Evolutionary conservation across 208 protist species (phyloP).

Genomic region (Crithidia brevicula): DNA sequence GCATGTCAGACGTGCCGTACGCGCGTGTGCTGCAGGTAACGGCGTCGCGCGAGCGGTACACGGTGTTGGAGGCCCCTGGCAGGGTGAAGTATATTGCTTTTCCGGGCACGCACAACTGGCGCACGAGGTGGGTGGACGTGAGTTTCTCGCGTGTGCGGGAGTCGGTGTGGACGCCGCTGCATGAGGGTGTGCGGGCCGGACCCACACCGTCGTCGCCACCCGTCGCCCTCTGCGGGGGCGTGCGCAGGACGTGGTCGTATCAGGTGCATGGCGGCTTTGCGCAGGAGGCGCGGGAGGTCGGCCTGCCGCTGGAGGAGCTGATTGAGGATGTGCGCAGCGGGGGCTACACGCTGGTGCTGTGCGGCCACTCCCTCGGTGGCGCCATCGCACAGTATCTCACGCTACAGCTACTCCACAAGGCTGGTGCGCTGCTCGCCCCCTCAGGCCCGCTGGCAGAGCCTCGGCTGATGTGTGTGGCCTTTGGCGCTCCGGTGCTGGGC

Average conservation of each 20-base stretch:
- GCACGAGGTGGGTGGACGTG: slow-evolving; percentile 59
- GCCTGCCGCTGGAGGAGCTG: slow-evolving; percentile 50
- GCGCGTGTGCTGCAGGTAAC: slow-evolving; percentile 58
- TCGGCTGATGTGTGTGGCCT: slow-evolving; percentile 63
- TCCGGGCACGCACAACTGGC: slow-evolving; percentile 83
- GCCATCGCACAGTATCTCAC: slow-evolving; percentile 69
- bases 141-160: slow-evolving; percentile 37
- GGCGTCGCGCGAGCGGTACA: slow-evolving; percentile 49
- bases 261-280: slow-evolving; percentile 69
- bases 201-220: neutral
- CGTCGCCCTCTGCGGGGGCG: slow-evolving; percentile 37
- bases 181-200: slow-evolving; percentile 35
- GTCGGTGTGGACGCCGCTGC: slow-evolving; percentile 40
- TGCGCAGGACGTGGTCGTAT: slow-evolving; percentile 60
- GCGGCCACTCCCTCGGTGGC: slow-evolving; percentile 83
- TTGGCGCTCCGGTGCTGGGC: slow-evolving; percentile 74
- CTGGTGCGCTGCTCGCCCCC: slow-evolving; percentile 27
- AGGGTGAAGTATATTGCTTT: slow-evolving; percentile 80
- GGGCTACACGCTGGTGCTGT: slow-evolving; percentile 70
- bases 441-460: slow-evolving; percentile 26
- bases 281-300: slow-evolving; percentile 59
- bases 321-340: slow-evolving; percentile 52
- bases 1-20: slow-evolving; percentile 74
- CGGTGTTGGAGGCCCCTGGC: slow-evolving; percentile 69
- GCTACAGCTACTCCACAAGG: slow-evolving; percentile 52